Percentiles rank a stretch among this genome's conserved stretches.
These are phyloP conservation scores for Furcasterigmium furcatum DNA, from an alignment of 2,329 filamentous ascomycete species.

Conservation along the genomic window DNA sequence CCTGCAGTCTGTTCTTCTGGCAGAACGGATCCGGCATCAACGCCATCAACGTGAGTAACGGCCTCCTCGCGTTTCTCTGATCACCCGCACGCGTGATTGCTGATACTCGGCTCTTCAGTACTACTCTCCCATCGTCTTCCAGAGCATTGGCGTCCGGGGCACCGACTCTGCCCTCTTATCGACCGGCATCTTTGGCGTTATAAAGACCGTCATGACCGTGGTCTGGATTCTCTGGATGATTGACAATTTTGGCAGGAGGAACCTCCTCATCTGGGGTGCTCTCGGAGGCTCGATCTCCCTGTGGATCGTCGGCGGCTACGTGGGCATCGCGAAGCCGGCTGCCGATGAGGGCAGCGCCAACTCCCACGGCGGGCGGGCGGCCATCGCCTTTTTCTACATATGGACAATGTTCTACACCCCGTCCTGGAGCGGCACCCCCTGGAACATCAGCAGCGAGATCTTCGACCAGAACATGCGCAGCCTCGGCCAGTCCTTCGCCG, in stretches of 20 bases:
- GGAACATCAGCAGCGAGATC: slow-evolving; percentile 27
- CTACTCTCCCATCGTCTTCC: slow-evolving; percentile 59
- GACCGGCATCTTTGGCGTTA: slow-evolving; percentile 63
- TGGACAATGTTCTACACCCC: slow-evolving; percentile 17
- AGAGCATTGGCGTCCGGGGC: slow-evolving; percentile 56
- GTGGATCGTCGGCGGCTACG: slow-evolving; percentile 29
- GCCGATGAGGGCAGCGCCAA: slow-evolving; percentile 5
- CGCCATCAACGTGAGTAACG: slow-evolving; percentile 13
- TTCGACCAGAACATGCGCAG: slow-evolving; percentile 30
- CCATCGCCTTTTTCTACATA: slow-evolving; percentile 21
- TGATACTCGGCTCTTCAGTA: too few relatives aligned
- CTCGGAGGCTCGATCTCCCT: slow-evolving; percentile 16
- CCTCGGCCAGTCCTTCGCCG: slow-evolving; percentile 17
- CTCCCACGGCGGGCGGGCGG: slow-evolving; percentile 14
- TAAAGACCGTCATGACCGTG: slow-evolving; percentile 36
- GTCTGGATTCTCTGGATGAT: slow-evolving; percentile 15
- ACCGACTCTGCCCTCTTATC: slow-evolving; percentile 56
- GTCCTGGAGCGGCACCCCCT: slow-evolving; percentile 22
- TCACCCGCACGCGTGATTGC: too few relatives aligned
- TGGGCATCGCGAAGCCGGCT: slow-evolving; percentile 14
- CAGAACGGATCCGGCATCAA: slow-evolving; percentile 13
- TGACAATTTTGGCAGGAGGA: slow-evolving; percentile 17
- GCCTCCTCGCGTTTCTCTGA: too few relatives aligned
- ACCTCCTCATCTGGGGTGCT: slow-evolving; percentile 17
- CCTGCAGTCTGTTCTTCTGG: slow-evolving; percentile 32